Evolutionary conservation across 2,329 filamentous ascomycete species (phyloP).

Genomic region (Grosmannia clavigera): DNA sequence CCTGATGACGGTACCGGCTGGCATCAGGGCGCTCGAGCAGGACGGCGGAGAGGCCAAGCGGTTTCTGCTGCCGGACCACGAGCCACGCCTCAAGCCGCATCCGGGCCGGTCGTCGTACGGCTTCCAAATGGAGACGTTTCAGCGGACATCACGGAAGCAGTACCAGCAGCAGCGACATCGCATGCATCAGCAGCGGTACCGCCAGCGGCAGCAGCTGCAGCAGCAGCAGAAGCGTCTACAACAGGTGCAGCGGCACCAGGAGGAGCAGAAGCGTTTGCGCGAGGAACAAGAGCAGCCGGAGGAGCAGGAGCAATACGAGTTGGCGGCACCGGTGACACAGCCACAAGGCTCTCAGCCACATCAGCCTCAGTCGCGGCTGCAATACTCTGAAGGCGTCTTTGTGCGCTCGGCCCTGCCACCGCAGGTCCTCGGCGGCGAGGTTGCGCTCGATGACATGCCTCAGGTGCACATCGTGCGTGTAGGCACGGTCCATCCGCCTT

Average conservation of each 20-base stretch:
- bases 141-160: constrained; percentile 1
- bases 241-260: not conserved
- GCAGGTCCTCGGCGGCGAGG: not conserved
- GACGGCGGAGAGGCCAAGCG: not conserved
- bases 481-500: not conserved
- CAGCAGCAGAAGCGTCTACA: not conserved
- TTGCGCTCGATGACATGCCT: not conserved
- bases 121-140: constrained; percentile 1
- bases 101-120: not conserved
- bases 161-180: constrained; percentile 1
- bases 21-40: not conserved
- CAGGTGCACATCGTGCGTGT: not conserved
- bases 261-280: not conserved
- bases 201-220: not conserved
- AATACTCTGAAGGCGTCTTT: not conserved
- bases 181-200: not conserved
- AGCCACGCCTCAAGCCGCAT: not conserved
- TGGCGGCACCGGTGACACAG: not conserved
- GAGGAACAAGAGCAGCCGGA: no score
- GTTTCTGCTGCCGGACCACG: not conserved
- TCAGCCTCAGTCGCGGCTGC: not conserved
- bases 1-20: not conserved
- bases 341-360: not conserved
- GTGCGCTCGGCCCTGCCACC: not conserved
- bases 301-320: no score